A percentile compares a stretch with the other conserved stretches of the same genome.
phyloP scores from a whole-genome alignment of 2,329 filamentous ascomycete species.

The Pseudogymnoascus sp. region DNA sequence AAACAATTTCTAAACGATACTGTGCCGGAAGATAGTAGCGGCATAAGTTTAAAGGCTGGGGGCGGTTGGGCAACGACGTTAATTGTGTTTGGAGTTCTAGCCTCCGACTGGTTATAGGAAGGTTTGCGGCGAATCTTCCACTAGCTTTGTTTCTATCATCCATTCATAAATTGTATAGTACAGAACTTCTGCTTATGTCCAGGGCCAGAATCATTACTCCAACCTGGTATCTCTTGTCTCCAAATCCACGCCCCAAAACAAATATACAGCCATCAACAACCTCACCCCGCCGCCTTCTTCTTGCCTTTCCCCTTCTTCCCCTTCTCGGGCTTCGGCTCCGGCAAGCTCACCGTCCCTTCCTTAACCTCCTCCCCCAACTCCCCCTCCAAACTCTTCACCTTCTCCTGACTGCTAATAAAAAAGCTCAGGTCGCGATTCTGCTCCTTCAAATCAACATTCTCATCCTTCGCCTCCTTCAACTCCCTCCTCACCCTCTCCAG shows the following conservation, averaged over 20 bases:
- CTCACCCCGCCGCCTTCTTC: slow-evolving; percentile 13
- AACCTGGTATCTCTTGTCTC: neutral
- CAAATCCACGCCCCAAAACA: neutral
- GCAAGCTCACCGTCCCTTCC: slow-evolving; percentile 62
- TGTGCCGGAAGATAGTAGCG: neutral
- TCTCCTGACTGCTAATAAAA: slow-evolving; percentile 79
- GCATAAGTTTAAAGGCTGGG: neutral
- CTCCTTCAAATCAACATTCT: slow-evolving; percentile 70
- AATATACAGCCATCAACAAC: neutral
- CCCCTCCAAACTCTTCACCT: slow-evolving; percentile 61
- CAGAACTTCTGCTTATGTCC: neutral
- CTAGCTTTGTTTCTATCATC: neutral
- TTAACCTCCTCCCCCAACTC: slow-evolving; percentile 63
- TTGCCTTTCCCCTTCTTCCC: slow-evolving; percentile 16
- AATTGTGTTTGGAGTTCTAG: neutral
- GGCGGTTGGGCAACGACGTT: neutral
- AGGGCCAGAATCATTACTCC: neutral
- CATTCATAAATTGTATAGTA: neutral
- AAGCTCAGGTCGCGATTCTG: slow-evolving; percentile 81
- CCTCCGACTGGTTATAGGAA: neutral
- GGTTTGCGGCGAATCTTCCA: neutral
- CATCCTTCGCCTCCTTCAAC: slow-evolving; percentile 46
- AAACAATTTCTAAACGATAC: neutral
- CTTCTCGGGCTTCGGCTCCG: slow-evolving; percentile 34
- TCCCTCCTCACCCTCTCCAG: slow-evolving; percentile 49